Conservation (phyloP, 2,329 filamentous ascomycete genomes). For the Alternaria arborescens region DNA sequence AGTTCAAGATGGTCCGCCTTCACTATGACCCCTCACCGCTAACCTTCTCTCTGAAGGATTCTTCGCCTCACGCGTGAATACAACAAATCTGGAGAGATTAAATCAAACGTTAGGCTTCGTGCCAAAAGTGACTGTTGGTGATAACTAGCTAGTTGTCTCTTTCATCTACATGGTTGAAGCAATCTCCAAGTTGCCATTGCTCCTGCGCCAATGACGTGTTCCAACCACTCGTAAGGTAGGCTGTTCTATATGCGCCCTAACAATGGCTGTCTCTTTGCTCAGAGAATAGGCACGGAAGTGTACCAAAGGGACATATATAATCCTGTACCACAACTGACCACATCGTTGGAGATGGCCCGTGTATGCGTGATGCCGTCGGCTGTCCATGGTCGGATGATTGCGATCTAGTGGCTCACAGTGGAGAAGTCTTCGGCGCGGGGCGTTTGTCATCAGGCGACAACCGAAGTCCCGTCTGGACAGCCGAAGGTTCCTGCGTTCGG, state of each 20-base stretch:
- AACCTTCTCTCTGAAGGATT: background rate
- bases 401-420: background rate
- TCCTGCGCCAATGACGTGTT: background rate
- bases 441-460: background rate
- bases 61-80: background rate
- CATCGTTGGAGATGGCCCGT: background rate
- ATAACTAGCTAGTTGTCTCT: background rate
- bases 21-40: background rate
- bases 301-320: background rate
- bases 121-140: background rate
- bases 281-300: background rate
- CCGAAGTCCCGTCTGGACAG: background rate
- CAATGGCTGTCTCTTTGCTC: background rate
- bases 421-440: constrained; percentile 2
- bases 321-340: background rate
- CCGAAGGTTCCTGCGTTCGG: background rate
- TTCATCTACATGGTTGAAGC: background rate
- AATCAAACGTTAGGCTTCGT: background rate
- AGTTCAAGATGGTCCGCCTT: background rate
- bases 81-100: background rate
- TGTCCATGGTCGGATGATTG: background rate
- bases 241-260: background rate
- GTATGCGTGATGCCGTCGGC: background rate
- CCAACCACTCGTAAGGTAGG: background rate
- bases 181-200: background rate